A percentile compares a stretch with the other conserved stretches of the same genome.
These are phyloP conservation scores for Filobasidium floriforme DNA, from an alignment of 768 basidiomycete genomes.

Conservation along the genomic window DNA sequence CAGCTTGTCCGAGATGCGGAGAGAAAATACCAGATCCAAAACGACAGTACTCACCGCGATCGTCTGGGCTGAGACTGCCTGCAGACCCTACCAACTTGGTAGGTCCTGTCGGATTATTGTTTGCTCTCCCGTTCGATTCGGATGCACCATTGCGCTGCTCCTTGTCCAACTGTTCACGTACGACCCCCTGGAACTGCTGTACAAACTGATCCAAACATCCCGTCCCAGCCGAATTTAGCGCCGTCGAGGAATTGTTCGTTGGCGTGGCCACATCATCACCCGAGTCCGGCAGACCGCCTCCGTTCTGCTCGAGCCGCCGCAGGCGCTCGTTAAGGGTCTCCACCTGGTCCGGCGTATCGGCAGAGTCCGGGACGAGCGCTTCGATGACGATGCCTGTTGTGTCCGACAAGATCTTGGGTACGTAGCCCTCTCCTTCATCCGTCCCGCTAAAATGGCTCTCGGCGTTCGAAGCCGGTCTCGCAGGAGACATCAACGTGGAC, in stretches of 20 bases:
- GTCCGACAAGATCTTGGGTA: background rate
- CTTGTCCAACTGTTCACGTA: background rate
- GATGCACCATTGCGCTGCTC: background rate
- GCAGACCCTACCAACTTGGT: background rate
- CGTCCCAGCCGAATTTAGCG: background rate
- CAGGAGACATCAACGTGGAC: background rate
- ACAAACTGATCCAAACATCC: slow-evolving; percentile 16
- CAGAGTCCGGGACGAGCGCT: background rate
- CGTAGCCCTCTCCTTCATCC: background rate
- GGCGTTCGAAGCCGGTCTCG: background rate
- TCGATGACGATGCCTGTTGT: background rate
- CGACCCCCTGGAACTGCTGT: slow-evolving; percentile 7
- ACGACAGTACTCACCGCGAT: too few relatives aligned
- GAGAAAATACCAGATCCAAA: too few relatives aligned
- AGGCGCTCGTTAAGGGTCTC: background rate
- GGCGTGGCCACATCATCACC: background rate
- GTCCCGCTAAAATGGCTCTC: background rate
- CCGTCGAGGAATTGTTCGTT: background rate
- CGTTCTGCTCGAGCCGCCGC: background rate
- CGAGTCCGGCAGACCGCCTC: background rate
- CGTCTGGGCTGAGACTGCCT: background rate
- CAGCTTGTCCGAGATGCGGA: too few relatives aligned
- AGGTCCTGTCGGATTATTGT: background rate
- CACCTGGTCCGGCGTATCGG: background rate
- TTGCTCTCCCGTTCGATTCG: background rate